Percentiles rank a stretch among this genome's conserved stretches.
Conservation (phyloP, 345 rosid genomes). For the Ailanthus altissimus region DNA sequence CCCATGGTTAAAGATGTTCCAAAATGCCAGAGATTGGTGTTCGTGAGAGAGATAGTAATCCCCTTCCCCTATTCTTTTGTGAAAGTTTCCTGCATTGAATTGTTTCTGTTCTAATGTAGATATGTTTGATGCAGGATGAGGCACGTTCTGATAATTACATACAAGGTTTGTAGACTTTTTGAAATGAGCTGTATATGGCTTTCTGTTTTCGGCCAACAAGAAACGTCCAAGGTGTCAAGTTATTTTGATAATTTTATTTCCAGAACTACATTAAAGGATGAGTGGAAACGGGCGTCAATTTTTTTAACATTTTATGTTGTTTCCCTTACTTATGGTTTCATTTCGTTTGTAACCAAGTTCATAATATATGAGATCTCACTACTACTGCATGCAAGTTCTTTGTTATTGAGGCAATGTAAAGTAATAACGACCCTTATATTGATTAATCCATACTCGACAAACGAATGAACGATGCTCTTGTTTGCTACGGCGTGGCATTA, state of each 20-base stretch:
- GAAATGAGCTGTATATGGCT: slow-evolving; percentile 9
- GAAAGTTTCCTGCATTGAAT: background rate
- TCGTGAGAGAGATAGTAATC: slow-evolving; percentile 24
- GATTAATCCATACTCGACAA: background rate
- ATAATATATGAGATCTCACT: background rate
- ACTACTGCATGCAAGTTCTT: background rate
- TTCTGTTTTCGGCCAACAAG: background rate
- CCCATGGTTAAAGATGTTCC: slow-evolving; percentile 95
- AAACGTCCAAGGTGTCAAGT: background rate
- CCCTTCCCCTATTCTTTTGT: background rate
- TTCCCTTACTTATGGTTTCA: background rate
- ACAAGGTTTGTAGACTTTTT: background rate
- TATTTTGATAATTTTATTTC: slow-evolving; percentile 3
- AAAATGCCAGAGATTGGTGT: slow-evolving; percentile 97
- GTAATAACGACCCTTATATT: background rate
- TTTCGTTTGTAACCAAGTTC: background rate
- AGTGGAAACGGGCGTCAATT: background rate
- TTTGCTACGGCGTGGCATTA: background rate
- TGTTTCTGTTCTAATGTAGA: background rate
- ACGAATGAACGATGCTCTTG: background rate
- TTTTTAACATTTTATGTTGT: background rate
- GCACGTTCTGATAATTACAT: background rate
- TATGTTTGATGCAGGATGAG: background rate
- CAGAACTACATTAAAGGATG: background rate
- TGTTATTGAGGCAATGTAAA: background rate